A percentile compares a stretch with the other conserved stretches of the same genome.
These are phyloP conservation scores for Penstemon davidsonii DNA, from an alignment of 257 asterid species.

Conservation along the genomic window DNA sequence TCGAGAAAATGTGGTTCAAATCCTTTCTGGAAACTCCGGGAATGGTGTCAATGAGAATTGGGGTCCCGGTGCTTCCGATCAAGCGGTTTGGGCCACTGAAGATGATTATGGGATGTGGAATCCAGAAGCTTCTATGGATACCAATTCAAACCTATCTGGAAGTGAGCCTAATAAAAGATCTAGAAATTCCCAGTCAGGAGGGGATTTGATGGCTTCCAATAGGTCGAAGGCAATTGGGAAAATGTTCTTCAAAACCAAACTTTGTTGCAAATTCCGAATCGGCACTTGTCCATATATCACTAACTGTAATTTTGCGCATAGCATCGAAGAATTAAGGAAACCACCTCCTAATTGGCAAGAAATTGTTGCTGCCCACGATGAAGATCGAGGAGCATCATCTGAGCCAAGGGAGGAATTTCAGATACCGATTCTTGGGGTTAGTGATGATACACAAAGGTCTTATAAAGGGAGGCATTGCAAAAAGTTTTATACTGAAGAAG, in stretches of 20 bases:
- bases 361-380: slow-evolving; percentile 71
- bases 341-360: slow-evolving; percentile 91
- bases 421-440: slow-evolving; percentile 66
- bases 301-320: slow-evolving; percentile 74
- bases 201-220: slow-evolving; percentile 40
- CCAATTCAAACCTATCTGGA: slow-evolving; percentile 42
- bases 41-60: slow-evolving; percentile 46
- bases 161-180: slow-evolving; percentile 60
- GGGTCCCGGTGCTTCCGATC: slow-evolving; percentile 53
- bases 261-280: slow-evolving; percentile 74
- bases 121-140: slow-evolving; percentile 44
- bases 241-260: slow-evolving; percentile 71
- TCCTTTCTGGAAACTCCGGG: slow-evolving; percentile 43
- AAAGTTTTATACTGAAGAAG: slow-evolving; percentile 77
- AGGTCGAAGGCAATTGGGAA: slow-evolving; percentile 59
- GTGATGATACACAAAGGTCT: slow-evolving; percentile 69
- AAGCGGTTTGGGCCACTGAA: slow-evolving; percentile 74
- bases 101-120: slow-evolving; percentile 68
- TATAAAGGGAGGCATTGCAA: slow-evolving; percentile 78
- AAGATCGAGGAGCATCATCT: slow-evolving; percentile 39
- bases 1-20: slow-evolving; percentile 61
- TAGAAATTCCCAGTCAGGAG: slow-evolving; percentile 48
- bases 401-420: slow-evolving; percentile 71
- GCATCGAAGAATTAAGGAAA: slow-evolving; percentile 58
- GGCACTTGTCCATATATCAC: slow-evolving; percentile 77